These are phyloP conservation scores for Phytophthora uliginosa DNA, from an alignment of 352 stramenopile species.

Conservation along the genomic window DNA sequence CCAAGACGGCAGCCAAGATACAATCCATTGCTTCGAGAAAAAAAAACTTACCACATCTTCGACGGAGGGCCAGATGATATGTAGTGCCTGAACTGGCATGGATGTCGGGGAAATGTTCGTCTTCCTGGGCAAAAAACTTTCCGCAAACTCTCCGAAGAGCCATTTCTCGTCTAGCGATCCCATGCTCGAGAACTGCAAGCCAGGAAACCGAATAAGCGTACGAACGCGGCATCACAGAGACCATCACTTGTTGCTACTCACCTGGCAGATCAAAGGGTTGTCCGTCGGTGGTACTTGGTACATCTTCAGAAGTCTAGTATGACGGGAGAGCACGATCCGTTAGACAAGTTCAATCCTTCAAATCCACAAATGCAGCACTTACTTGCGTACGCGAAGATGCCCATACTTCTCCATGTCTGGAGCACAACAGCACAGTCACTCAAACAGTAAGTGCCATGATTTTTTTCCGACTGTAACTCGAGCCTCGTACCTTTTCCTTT, in stretches of 20 bases:
- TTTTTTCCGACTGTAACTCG: neutral
- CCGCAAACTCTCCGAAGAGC: conserved; percentile 81
- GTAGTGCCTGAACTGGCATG: conserved; percentile 63
- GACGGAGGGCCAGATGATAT: conserved; percentile 87
- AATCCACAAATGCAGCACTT: conserved; percentile 16
- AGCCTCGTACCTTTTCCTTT: conserved; percentile 63
- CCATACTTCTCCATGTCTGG: conserved; percentile 88
- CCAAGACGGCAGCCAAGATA: neutral
- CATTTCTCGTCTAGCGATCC: conserved; percentile 87
- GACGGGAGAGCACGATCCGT: neutral
- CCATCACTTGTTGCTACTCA: neutral
- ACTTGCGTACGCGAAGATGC: conserved; percentile 77
- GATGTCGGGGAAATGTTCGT: conserved; percentile 36
- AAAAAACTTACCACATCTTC: conserved; percentile 70
- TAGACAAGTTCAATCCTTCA: neutral
- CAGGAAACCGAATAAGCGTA: neutral
- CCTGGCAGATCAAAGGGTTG: conserved; percentile 80
- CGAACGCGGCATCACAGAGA: neutral
- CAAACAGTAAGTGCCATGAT: conserved; percentile 2
- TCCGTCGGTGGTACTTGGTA: conserved; percentile 58
- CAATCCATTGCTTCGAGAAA: neutral
- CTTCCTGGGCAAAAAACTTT: conserved; percentile 67
- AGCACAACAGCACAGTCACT: neutral
- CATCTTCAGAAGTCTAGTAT: conserved; percentile 57
- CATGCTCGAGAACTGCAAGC: conserved; percentile 78